These are phyloP conservation scores for Ustilago loliicola DNA, from an alignment of 1,284 basidiomycete species.

Conservation along the genomic window DNA sequence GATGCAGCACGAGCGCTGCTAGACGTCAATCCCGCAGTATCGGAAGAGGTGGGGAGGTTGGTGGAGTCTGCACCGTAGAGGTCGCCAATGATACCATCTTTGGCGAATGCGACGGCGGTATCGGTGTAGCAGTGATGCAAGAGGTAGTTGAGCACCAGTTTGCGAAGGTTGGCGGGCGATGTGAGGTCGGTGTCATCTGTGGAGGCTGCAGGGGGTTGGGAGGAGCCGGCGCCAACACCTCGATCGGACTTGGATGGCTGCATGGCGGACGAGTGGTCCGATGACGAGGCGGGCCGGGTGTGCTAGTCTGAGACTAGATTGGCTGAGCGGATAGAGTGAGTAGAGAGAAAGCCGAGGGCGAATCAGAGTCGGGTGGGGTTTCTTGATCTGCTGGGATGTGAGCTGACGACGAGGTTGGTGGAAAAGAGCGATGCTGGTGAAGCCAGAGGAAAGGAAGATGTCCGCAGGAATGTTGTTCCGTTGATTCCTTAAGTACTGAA, in stretches of 20 bases:
- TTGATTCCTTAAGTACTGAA: not conserved
- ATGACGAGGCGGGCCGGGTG: not conserved
- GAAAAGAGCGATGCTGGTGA: not conserved
- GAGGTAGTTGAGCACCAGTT: constrained; percentile 85
- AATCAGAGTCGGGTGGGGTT: no score
- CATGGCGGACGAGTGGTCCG: constrained; percentile 17
- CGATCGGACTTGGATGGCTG: constrained; percentile 32
- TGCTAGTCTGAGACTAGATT: no score
- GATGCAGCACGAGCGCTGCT: constrained; percentile 4
- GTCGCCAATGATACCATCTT: constrained; percentile 73
- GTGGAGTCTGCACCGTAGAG: constrained; percentile 30
- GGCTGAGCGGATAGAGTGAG: not conserved
- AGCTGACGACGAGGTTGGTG: not conserved
- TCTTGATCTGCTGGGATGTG: no score
- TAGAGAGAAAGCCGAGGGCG: no score
- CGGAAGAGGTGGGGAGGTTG: constrained; percentile 8
- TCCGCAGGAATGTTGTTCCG: not conserved
- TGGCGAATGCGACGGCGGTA: constrained; percentile 80
- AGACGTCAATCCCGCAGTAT: constrained; percentile 13
- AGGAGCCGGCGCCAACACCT: not conserved
- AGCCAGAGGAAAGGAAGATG: not conserved
- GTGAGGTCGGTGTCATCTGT: constrained; percentile 50
- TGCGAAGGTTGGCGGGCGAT: constrained; percentile 68
- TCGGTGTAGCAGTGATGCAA: constrained; percentile 80
- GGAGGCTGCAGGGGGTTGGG: constrained; percentile 18